phyloP scores from a whole-genome alignment of 148 eudicot species.

The Vaccinium darrowii region DNA sequence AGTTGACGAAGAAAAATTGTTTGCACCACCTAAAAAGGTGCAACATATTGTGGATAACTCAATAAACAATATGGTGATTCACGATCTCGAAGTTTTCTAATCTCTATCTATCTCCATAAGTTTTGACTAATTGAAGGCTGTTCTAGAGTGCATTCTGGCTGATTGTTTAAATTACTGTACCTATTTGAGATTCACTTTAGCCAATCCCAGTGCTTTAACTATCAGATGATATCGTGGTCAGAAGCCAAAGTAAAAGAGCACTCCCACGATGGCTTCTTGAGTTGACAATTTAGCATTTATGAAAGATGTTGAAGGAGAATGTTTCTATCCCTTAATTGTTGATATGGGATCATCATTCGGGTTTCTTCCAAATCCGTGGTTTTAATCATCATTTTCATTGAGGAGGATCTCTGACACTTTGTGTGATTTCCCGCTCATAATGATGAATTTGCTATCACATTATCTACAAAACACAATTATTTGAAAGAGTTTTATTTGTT shows the following conservation, averaged over 20 bases:
- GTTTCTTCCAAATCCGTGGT: background rate
- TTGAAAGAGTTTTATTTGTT: constrained; percentile 3
- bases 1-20: constrained; percentile 3
- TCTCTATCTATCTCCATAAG: background rate
- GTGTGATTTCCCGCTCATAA: background rate
- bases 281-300: background rate
- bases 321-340: background rate
- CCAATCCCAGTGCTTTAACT: background rate
- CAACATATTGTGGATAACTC: background rate
- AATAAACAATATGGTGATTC: background rate
- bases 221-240: background rate
- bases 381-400: background rate
- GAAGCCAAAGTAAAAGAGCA: background rate
- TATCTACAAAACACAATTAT: no score
- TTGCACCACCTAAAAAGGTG: background rate
- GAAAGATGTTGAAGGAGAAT: background rate
- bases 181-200: background rate
- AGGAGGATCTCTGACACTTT: background rate
- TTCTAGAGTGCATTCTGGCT: background rate
- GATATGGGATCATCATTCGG: background rate
- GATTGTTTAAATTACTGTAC: background rate
- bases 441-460: background rate
- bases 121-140: background rate
- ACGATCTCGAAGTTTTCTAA: background rate
- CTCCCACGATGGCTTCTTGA: background rate